Conservation (phyloP, 2,329 filamentous ascomycete species). For the Pyricularia sp. region DNA sequence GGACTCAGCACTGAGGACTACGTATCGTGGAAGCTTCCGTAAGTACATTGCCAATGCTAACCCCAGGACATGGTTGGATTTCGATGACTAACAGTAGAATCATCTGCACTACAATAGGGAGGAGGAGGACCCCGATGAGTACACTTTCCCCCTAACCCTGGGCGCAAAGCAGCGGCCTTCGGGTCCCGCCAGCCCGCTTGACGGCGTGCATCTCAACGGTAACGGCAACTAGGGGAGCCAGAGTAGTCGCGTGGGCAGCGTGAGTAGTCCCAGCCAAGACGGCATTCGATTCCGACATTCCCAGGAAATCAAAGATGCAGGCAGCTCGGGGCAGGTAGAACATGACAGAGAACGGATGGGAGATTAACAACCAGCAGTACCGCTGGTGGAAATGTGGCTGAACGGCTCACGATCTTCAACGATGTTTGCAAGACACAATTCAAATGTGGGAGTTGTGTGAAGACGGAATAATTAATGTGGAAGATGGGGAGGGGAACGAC, state of each 20-base stretch:
- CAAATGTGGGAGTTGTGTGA: background rate
- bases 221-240: slow-evolving; percentile 22
- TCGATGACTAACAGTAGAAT: background rate
- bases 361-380: background rate
- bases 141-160: slow-evolving; percentile 45
- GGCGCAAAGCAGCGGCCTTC: slow-evolving; percentile 33
- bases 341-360: background rate
- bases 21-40: slow-evolving; percentile 96
- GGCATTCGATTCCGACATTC: background rate
- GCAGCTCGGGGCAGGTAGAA: background rate
- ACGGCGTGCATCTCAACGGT: slow-evolving; percentile 27
- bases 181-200: slow-evolving; percentile 26
- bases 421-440: background rate
- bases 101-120: slow-evolving; percentile 41
- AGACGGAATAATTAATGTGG: background rate
- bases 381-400: background rate
- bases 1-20: slow-evolving; percentile 94
- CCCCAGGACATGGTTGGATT: background rate
- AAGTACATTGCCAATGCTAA: slow-evolving; percentile 33
- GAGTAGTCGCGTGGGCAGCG: background rate
- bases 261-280: background rate
- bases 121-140: slow-evolving; percentile 79
- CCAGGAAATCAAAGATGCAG: background rate
- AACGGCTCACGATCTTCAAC: background rate
- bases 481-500: background rate